Evolutionary conservation across 2,329 filamentous ascomycete genomes (phyloP).

Genomic region (Raffaelea albimanens): DNA sequence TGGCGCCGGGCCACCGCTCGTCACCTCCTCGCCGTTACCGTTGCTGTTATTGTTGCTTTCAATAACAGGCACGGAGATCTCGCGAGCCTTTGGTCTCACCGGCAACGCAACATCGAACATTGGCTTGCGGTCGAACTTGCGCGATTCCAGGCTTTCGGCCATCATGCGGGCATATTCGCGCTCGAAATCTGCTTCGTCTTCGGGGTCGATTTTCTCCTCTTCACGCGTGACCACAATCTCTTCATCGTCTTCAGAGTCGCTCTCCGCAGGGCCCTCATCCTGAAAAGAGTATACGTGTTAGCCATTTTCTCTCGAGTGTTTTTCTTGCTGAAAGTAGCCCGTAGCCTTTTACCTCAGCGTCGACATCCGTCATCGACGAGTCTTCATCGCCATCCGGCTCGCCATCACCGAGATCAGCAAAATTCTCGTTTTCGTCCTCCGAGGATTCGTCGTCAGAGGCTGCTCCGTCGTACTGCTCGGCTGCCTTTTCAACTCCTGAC

Average conservation of each 20-base stretch:
- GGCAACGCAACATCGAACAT: conserved; percentile 97
- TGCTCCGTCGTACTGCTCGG: conserved; percentile 36
- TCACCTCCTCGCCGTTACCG: conserved; percentile 1
- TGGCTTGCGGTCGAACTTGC: conserved; percentile 91
- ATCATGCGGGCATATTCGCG: conserved; percentile 98
- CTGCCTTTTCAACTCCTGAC: conserved; percentile 57
- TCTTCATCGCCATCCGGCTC: conserved; percentile 52
- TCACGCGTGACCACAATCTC: conserved; percentile 85
- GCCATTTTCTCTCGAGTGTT: too few species aligned
- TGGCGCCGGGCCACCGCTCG: conserved; percentile 20
- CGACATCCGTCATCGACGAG: conserved; percentile 50
- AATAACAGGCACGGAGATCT: conserved; percentile 26
- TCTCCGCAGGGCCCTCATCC: conserved; percentile 45
- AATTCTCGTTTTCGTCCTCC: conserved; percentile 66
- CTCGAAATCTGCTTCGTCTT: conserved; percentile 94
- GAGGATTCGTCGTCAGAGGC: conserved; percentile 57
- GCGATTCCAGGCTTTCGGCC: conserved; percentile 89
- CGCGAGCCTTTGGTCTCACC: conserved; percentile 63
- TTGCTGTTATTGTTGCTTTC: not conserved
- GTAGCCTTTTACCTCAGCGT: conserved; percentile 48
- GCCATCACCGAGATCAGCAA: conserved; percentile 53
- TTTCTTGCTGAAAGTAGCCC: too few species aligned
- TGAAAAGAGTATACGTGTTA: not conserved
- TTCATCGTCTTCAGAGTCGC: conserved; percentile 71
- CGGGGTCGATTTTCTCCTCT: conserved; percentile 82